Conservation (phyloP, 139 green algal genomes). For the Parachlorella kessleri region DNA sequence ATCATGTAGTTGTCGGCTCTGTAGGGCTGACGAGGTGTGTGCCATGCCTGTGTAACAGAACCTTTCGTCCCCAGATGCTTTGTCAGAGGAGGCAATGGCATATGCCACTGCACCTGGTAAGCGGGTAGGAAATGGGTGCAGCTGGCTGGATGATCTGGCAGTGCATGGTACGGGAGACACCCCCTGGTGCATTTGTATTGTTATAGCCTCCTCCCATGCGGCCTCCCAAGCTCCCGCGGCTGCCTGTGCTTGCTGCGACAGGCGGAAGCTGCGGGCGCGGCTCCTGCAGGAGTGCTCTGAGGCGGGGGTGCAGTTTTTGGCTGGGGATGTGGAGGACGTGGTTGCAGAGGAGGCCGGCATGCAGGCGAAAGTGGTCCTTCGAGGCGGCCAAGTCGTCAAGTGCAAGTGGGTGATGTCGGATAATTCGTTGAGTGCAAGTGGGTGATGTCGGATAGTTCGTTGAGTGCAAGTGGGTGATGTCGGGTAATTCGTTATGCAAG, state of each 20-base stretch:
- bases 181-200: no score
- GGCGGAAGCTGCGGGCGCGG: slow-evolving; percentile 76
- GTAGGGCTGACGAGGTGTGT: no score
- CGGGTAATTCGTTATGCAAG: slow-evolving; percentile 24
- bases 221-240: background rate
- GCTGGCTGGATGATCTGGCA: no score
- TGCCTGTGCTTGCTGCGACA: slow-evolving; percentile 50
- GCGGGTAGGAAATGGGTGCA: no score
- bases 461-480: slow-evolving; percentile 13
- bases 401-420: slow-evolving; percentile 26
- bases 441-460: slow-evolving; percentile 22
- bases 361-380: slow-evolving; percentile 2
- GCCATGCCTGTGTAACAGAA: no score
- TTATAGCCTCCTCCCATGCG: no score
- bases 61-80: no score
- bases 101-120: no score
- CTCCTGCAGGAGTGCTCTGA: slow-evolving; percentile 31
- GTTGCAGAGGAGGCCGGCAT: background rate
- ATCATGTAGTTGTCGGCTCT: no score
- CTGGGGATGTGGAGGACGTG: slow-evolving; percentile 62
- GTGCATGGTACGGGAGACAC: no score
- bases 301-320: slow-evolving; percentile 71
- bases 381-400: slow-evolving; percentile 23
- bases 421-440: slow-evolving; percentile 20
- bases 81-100: no score